phyloP scores from a whole-genome alignment of 2,329 filamentous ascomycete genomes.

The Bipolaris bicolor region DNA sequence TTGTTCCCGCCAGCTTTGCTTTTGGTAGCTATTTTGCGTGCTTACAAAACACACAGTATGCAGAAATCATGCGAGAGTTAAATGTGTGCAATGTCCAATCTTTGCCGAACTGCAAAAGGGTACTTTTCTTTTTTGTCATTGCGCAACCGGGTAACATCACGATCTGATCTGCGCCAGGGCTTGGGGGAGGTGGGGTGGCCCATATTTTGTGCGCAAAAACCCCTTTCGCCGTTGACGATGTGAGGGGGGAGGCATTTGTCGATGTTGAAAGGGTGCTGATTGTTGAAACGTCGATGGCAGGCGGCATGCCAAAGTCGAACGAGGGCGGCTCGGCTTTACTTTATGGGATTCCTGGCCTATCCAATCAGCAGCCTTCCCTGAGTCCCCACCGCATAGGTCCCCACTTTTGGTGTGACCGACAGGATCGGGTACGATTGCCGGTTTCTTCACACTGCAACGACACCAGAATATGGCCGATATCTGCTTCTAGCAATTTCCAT shows the following conservation, averaged over 20 bases:
- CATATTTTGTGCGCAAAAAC: background rate
- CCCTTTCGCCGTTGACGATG: conserved; percentile 1
- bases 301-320: conserved; percentile 1
- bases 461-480: background rate
- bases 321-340: background rate
- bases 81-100: no score
- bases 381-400: background rate
- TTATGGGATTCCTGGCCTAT: conserved; percentile 1
- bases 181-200: background rate
- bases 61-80: no score
- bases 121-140: background rate
- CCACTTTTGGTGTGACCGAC: background rate
- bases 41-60: no score
- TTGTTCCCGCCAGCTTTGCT: background rate
- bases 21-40: background rate
- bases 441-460: background rate
- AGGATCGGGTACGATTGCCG: conserved; percentile 1
- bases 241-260: conserved; percentile 4
- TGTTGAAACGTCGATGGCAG: conserved; percentile 3
- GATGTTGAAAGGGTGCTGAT: conserved; percentile 9
- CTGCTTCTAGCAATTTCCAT: conserved; percentile 9
- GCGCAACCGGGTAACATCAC: conserved; percentile 1
- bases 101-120: background rate
- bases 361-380: background rate
- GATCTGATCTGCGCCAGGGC: background rate